Base-by-base conservation (phyloP, 768 basidiomycete genomes). In the Tremella mesenterica region DNA sequence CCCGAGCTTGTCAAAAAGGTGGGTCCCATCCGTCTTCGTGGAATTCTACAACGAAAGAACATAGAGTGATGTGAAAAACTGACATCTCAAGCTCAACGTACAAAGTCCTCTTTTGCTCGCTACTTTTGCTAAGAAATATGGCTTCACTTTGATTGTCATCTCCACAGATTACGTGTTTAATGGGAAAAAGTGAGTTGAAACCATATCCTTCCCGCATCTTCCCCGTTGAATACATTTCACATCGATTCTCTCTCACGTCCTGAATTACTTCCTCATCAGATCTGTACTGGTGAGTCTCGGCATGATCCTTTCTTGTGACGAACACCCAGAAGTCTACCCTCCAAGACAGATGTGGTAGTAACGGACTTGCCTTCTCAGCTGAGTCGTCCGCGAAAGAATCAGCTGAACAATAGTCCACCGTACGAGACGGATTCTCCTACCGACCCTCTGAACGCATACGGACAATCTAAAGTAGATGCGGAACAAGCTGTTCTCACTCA, bases 91-190 rank as follows among this genome's bases (percentile, higher is more conserved):
- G 87, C 78, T 96, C 59, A 96, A 96, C 71, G 83, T 80, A 41
- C 78, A 77, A 13, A 85, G 91, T 9, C 85, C 90, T 3, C 80
- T 76, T 13, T 77, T 80, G 53, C 80, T 99, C 12, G 85, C 89
- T 4, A 61, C 76, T 14, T 77, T 93, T 8, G 78, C 86, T 6
- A 80, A 77, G 60, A 70, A 77, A 2, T 73, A 84, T 26, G 76
- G 77, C 29, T 88, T 83, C 70, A 83, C 77, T 21, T 75, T 99
- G 39, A 79, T 99, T 41, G 92, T 91, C 75, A 90, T 99, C 60
- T 93, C 90, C 5, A 96, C 91, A 85, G 91, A 99, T 73, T 96
- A 96, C 74, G 90, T 99, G 14, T 97, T 97, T 67, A 88, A 92
- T 58, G 93, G 93, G 1, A 83, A 80, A n/a, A 83, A 63, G 70